These are phyloP conservation scores for Yamadazyma endophytica DNA, from an alignment of 805 yeast genomes.

Conservation along the genomic window DNA sequence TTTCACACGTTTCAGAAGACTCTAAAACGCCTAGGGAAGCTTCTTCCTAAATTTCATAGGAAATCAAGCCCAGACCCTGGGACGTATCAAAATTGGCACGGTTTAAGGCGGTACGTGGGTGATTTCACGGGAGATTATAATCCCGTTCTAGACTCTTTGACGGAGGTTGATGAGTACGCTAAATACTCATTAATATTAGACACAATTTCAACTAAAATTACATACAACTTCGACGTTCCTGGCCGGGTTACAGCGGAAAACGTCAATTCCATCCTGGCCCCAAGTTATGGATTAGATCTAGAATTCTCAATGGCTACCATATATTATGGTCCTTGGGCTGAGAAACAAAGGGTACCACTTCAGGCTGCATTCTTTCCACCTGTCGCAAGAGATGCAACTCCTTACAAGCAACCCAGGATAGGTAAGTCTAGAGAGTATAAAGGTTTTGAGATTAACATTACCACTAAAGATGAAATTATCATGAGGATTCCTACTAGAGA, in stretches of 20 bases:
- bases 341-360: conserved; percentile 68
- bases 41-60: background rate
- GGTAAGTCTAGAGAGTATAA: conserved; percentile 56
- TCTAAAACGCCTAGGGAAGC: background rate
- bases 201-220: conserved; percentile 49
- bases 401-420: conserved; percentile 22
- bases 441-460: conserved; percentile 51
- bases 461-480: conserved; percentile 60
- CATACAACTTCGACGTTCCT: conserved; percentile 68
- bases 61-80: conserved; percentile 2
- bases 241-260: conserved; percentile 35
- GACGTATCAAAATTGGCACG: conserved; percentile 55
- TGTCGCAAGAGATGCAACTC: conserved; percentile 50
- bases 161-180: conserved; percentile 67
- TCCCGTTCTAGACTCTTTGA: conserved; percentile 27
- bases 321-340: conserved; percentile 95
- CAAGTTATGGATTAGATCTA: conserved; percentile 54
- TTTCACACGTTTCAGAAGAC: background rate
- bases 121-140: conserved; percentile 25
- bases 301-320: conserved; percentile 57
- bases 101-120: conserved; percentile 65
- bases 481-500: conserved; percentile 83
- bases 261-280: conserved; percentile 11
- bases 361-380: conserved; percentile 68
- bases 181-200: conserved; percentile 68